These are phyloP conservation scores for Cicer judaicum DNA, from an alignment of 306 rosid species.

Conservation along the genomic window DNA sequence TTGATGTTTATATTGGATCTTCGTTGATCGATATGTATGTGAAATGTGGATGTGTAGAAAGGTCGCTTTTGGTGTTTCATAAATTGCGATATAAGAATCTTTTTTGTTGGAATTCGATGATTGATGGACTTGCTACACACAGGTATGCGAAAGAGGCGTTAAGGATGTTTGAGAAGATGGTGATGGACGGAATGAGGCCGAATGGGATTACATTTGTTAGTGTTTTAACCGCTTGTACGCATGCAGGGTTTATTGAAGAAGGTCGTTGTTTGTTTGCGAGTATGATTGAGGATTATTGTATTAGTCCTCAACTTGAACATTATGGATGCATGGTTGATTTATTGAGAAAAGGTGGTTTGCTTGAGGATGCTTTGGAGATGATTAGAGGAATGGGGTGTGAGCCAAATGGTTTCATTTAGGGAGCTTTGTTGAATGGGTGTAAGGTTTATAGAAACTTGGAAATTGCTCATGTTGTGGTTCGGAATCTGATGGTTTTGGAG, in stretches of 20 bases:
- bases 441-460: slow-evolving; percentile 67
- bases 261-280: slow-evolving; percentile 63
- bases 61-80: slow-evolving; percentile 73
- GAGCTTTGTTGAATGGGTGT: slow-evolving; percentile 83
- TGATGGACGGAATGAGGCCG: slow-evolving; percentile 60
- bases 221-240: slow-evolving; percentile 75
- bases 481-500: slow-evolving; percentile 63
- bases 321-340: slow-evolving; percentile 88
- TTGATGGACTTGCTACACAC: slow-evolving; percentile 79
- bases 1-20: slow-evolving; percentile 80
- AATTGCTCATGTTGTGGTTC: slow-evolving; percentile 60
- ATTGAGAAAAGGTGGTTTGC: slow-evolving; percentile 77
- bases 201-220: slow-evolving; percentile 75
- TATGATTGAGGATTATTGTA: slow-evolving; percentile 60
- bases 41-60: slow-evolving; percentile 75
- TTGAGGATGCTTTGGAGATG: slow-evolving; percentile 70
- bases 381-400: slow-evolving; percentile 60
- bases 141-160: slow-evolving; percentile 64
- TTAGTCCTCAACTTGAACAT: slow-evolving; percentile 66
- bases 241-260: slow-evolving; percentile 74
- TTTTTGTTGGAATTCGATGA: slow-evolving; percentile 82
- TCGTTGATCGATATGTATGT: slow-evolving; percentile 86
- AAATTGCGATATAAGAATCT: slow-evolving; percentile 66
- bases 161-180: slow-evolving; percentile 67
- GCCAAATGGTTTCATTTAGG: slow-evolving; percentile 77